Evolutionary conservation across 164 flowering plant species (phyloP), one percentile per base, ranked within the genome.

Genomic region (Buxus sempervirens): DNA sequence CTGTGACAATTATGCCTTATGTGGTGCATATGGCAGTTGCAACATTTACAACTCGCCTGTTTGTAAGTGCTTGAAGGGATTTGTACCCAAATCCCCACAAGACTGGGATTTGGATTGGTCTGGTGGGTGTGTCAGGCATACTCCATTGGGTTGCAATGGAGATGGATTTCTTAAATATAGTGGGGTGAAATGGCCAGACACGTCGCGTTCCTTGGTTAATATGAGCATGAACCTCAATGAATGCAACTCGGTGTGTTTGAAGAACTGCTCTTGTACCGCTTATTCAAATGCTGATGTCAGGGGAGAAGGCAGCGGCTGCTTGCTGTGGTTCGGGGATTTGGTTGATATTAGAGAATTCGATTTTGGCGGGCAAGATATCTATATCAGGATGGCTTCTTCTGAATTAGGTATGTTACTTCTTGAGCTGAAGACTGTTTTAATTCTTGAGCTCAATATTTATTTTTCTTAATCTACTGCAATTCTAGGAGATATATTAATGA

Each of bases 11-110:
- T 82, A 79, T 67, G 45, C 65, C 5, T 70, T 65, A 41, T 85
- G 89, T 32, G 89, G 89, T 5, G 71, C 73, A 0, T 79, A 66
- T 24, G 79, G 90, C 0, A 28, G 73, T 1, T 86, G 90, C 49
- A 73, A 83, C 62, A 22, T 72, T 0, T 69, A 81, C 36, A 48
- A 55, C 1, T 79, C 80, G 0, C 84, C 84, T 0, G 75, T 74
- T 1, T 86, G 90, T 54, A 45, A 68, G 42, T 86, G 90, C 23
- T 18, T 72, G 54, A 24, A 25, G 1, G 90, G 87, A 23, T 84
- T 81, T 60, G 25, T 9, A 21, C 90, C 90, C 0, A 76, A 64
- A 60, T 65, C 73, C 9, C 62, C 23, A 7, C 41, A 49, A 27
- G 79, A 69, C 0, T 82, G 90, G 90, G 21, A 22, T 27, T 21